A percentile compares a stretch with the other conserved stretches of the same genome.
Conservation (phyloP, 148 eudicot genomes). For the Camellia japonica region DNA sequence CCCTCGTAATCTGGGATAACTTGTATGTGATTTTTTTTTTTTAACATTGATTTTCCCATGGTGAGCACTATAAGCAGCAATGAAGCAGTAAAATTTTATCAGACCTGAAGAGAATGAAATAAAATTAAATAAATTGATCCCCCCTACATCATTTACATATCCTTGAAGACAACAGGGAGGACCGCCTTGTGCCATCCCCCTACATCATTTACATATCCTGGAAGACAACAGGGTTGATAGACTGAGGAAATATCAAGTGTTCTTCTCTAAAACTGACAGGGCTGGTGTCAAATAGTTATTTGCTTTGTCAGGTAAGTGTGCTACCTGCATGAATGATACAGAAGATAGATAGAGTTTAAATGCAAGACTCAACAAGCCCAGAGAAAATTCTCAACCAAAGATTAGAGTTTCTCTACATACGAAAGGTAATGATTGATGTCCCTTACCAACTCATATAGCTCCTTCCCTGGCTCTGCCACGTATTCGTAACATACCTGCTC, state of each 20-base stretch:
- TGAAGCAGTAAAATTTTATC: too few species aligned
- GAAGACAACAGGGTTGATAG: not conserved
- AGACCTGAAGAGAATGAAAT: not conserved
- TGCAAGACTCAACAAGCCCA: not conserved
- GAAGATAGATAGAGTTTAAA: constrained; percentile 7
- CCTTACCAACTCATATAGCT: constrained; percentile 89
- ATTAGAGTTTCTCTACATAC: not conserved
- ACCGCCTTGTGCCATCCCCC: not conserved
- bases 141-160: not conserved
- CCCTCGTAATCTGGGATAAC: too few species aligned
- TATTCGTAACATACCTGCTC: constrained; percentile 91
- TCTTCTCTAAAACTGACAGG: constrained; percentile 81
- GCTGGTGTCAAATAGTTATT: constrained; percentile 95
- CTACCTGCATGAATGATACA: constrained; percentile 52
- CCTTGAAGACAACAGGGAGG: not conserved
- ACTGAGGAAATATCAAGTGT: constrained; percentile 47
- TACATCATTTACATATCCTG: not conserved
- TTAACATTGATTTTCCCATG: too few species aligned
- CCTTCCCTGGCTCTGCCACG: constrained; percentile 88
- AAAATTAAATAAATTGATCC: too few species aligned
- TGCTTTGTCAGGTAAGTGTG: constrained; percentile 98
- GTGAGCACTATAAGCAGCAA: too few species aligned
- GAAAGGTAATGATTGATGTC: not conserved
- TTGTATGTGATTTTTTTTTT: too few species aligned
- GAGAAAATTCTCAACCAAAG: constrained; percentile 2